These are phyloP conservation scores for Kalaharituber pfeilii DNA, from an alignment of 2,329 filamentous ascomycete genomes.

Conservation along the genomic window DNA sequence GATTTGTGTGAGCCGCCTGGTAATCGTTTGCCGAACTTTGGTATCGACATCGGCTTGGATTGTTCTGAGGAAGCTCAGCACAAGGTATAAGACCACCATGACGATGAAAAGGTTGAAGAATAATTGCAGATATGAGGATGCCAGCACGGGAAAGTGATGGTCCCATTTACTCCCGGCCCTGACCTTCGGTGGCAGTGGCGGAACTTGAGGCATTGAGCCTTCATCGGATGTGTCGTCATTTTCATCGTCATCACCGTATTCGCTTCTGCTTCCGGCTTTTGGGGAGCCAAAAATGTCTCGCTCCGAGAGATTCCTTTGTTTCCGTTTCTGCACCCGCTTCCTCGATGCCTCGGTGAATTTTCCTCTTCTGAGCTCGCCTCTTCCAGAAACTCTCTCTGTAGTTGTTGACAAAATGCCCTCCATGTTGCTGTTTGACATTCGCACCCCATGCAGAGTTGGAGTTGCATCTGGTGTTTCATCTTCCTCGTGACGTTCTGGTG, in stretches of 20 bases:
- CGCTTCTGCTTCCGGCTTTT: slow-evolving; percentile 27
- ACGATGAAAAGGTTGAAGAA: slow-evolving; percentile 48
- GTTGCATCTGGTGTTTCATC: slow-evolving; percentile 29
- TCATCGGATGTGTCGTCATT: slow-evolving; percentile 23
- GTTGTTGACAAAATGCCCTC: slow-evolving; percentile 30
- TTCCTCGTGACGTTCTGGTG: not conserved
- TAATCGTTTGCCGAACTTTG: slow-evolving; percentile 50
- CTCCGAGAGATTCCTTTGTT: slow-evolving; percentile 27
- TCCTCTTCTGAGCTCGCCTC: slow-evolving; percentile 44
- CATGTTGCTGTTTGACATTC: slow-evolving; percentile 31
- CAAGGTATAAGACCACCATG: slow-evolving; percentile 42
- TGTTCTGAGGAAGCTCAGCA: slow-evolving; percentile 51
- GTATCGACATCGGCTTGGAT: slow-evolving; percentile 59
- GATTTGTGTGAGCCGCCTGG: slow-evolving; percentile 54
- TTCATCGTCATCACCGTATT: slow-evolving; percentile 37
- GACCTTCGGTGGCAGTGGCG: not conserved
- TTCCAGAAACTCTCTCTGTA: slow-evolving; percentile 38
- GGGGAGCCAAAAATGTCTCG: slow-evolving; percentile 19
- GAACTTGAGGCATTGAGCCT: too few relatives aligned
- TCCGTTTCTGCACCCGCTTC: slow-evolving; percentile 33
- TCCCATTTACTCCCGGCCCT: slow-evolving; percentile 34
- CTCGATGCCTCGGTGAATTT: slow-evolving; percentile 34
- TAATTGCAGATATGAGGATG: slow-evolving; percentile 43
- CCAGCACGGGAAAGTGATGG: slow-evolving; percentile 41
- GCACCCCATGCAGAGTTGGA: slow-evolving; percentile 29